phyloP scores from a whole-genome alignment of 495 filamentous ascomycete genomes.

The Aspergillus homomorphus region DNA sequence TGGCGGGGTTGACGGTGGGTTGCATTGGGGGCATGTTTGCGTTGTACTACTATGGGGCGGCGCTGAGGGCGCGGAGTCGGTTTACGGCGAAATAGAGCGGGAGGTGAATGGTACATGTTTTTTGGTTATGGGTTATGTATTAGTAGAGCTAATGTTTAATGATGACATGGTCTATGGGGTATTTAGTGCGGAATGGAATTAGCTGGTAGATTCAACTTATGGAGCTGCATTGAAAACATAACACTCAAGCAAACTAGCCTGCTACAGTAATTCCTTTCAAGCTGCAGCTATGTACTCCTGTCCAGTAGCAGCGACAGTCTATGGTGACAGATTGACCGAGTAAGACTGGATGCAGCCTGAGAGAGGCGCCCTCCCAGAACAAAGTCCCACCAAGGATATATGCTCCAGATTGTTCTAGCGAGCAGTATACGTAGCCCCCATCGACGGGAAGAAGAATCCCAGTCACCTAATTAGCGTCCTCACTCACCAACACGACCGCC shows the following conservation, averaged over 20 bases:
- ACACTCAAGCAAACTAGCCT: too few species aligned
- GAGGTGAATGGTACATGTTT: background rate
- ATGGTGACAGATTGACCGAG: too few species aligned
- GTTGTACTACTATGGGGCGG: constrained; percentile 52
- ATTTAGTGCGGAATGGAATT: too few species aligned
- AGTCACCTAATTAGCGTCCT: constrained; percentile 44
- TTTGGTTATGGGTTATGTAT: background rate
- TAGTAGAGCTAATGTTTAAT: background rate
- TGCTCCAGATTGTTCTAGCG: too few species aligned
- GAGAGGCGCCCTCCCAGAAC: too few species aligned
- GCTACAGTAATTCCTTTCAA: too few species aligned
- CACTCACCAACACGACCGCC: constrained; percentile 49
- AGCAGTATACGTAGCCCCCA: constrained; percentile 45
- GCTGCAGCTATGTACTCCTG: too few species aligned
- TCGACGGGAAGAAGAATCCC: constrained; percentile 42
- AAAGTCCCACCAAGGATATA: too few species aligned
- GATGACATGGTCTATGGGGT: background rate
- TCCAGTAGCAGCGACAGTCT: too few species aligned
- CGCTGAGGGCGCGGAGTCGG: constrained; percentile 31
- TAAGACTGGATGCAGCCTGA: too few species aligned
- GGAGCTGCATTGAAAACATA: too few species aligned
- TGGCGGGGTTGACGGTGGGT: constrained; percentile 51
- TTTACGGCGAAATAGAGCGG: constrained; percentile 5
- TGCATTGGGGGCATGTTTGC: constrained; percentile 51
- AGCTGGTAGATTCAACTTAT: too few species aligned